Base-by-base conservation (phyloP, 768 basidiomycete species). In the Lactarius hatsudake region DNA sequence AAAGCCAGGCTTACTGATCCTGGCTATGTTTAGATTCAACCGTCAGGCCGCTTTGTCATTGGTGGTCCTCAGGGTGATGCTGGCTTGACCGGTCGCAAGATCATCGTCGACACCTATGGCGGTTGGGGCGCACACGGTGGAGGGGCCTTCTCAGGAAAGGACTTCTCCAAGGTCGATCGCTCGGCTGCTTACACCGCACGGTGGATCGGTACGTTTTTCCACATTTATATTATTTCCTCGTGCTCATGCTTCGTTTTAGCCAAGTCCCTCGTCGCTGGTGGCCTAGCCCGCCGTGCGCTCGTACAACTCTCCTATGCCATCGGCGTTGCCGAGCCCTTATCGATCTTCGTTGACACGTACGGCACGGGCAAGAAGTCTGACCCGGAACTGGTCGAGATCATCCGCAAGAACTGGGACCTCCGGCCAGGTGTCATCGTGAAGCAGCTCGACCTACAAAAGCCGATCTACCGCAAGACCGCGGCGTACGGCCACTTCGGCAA, bases 81-180 rank as follows among this genome's bases (percentile, higher is more conserved):
- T 74, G 97, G 97, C 82, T 80, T 99, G 77, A 99, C 97, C 72
- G 97, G 97, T 65, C 93, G 97, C 75, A 99, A 99, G 83, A 99
- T 99, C 80, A 98, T 99, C 70, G 97, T 99, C 76, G 95, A 98
- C 80, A 95, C 94, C 45, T 99, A 99, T 79, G 97, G 97, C 75
- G 97, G 97, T 56, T 98, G 97, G 97, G 97, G 97, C 76, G 97
- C 97, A 40, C 97, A 98, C 78, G 96, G 96, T 83, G 96, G 96
- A 86, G 96, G 96, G 78, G 96, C 96, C 69, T 98, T 98, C 87
- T 97, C 95, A 62, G 97, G 97, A 72, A 99, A 99, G 83, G 97
- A 99, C 79, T 99, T 96, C 83, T 98, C 96, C 77, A 99, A 98
- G 84, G 93, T 98, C 75, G 96, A 98, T 79, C 90, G 96, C 72